Percentiles rank a stretch among this genome's conserved stretches.
Evolutionary conservation across 2,329 filamentous ascomycete genomes (phyloP).

Genomic region (Colletotrichum paranaense): DNA sequence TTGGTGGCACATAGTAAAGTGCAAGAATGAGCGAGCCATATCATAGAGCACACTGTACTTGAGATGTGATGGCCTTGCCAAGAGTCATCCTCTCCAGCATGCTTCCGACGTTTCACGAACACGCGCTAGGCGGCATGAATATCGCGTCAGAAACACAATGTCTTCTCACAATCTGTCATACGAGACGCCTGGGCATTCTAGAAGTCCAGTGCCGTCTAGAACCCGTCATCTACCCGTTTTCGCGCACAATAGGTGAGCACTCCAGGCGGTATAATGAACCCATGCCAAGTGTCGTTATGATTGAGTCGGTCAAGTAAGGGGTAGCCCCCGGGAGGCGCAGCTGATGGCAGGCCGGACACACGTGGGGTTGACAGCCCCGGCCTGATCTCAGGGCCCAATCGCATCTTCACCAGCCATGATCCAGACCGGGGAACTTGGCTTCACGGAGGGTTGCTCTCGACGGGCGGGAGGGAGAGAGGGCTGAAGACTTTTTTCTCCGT

Average conservation of each 20-base stretch:
- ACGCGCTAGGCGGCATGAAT: not conserved
- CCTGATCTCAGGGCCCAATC: constrained; percentile 25
- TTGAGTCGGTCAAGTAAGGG: not conserved
- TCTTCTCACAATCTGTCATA: not conserved
- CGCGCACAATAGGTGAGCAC: not conserved
- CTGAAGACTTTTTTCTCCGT: not conserved
- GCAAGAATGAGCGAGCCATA: not conserved
- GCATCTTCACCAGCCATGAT: constrained; percentile 3
- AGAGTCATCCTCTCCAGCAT: not conserved
- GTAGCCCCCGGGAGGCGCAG: constrained; percentile 12
- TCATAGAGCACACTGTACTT: not conserved
- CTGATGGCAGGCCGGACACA: constrained; percentile 19
- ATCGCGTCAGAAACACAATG: constrained; percentile 13
- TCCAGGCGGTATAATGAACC: not conserved
- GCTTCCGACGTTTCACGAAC: not conserved
- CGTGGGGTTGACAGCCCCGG: constrained; percentile 4
- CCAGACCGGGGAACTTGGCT: not conserved
- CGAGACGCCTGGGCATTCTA: not conserved
- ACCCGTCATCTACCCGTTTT: not conserved
- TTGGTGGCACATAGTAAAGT: not conserved
- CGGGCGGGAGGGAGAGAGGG: not conserved
- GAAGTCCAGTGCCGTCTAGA: not conserved
- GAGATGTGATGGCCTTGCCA: not conserved
- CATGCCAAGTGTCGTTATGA: constrained; percentile 10
- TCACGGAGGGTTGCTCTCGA: not conserved